These are phyloP conservation scores for Coffea canephora DNA, from an alignment of 257 asterid species.

Conservation along the genomic window DNA sequence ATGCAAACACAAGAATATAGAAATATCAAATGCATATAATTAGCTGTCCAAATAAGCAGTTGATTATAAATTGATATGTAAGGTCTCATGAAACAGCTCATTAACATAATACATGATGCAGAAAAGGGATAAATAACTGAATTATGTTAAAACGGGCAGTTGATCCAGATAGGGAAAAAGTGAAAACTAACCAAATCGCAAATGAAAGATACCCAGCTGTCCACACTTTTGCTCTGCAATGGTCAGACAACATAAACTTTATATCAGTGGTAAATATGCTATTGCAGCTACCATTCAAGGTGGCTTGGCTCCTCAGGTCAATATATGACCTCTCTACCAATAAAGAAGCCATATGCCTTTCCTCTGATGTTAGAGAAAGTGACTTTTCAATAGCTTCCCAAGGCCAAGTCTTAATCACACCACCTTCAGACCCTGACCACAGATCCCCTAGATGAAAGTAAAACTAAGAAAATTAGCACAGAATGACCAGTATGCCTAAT, in stretches of 20 bases:
- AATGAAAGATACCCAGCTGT: slow-evolving; percentile 70
- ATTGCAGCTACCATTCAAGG: slow-evolving; percentile 56
- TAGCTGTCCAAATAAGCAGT: background rate
- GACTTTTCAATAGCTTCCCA: slow-evolving; percentile 96
- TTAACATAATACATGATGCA: background rate
- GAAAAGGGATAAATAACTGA: background rate
- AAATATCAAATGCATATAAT: background rate
- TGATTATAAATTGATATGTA: background rate
- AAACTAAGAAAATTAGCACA: slow-evolving; percentile 20
- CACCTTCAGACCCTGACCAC: slow-evolving; percentile 97
- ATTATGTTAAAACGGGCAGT: background rate
- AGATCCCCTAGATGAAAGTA: slow-evolving; percentile 70
- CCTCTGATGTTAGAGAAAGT: slow-evolving; percentile 59
- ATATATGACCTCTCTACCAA: slow-evolving; percentile 79
- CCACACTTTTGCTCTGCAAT: slow-evolving; percentile 81
- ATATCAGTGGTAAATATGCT: slow-evolving; percentile 76
- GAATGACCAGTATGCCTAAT: background rate
- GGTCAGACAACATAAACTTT: slow-evolving; percentile 70
- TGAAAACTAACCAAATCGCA: slow-evolving; percentile 70
- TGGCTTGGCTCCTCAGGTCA: slow-evolving; percentile 71
- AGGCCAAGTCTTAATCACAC: slow-evolving; percentile 84
- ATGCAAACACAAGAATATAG: background rate
- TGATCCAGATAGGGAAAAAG: background rate
- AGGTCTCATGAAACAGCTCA: background rate
- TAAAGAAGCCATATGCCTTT: slow-evolving; percentile 84